phyloP scores from a whole-genome alignment of 305 asterid species.

The Solanum hybrid region DNA sequence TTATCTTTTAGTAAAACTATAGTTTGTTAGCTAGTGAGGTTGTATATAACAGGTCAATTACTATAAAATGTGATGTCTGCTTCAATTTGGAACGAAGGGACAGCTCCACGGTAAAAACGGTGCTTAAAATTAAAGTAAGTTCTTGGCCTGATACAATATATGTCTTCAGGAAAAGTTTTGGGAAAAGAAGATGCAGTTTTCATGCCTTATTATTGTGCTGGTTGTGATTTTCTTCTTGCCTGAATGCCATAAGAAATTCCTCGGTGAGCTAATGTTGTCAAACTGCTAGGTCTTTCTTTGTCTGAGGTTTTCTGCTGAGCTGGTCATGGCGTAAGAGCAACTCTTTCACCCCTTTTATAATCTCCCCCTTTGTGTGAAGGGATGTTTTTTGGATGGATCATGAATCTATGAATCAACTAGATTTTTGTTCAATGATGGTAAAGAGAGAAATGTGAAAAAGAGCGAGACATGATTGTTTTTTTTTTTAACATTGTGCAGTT shows the following conservation, averaged over 20 bases:
- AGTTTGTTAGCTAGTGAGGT: neutral
- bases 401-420: neutral
- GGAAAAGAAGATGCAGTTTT: neutral
- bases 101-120: neutral
- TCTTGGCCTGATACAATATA: neutral
- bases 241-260: neutral
- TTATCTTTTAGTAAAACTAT: neutral
- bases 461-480: neutral
- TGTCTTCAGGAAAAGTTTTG: neutral
- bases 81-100: neutral
- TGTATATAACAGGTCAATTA: neutral
- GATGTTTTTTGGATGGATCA: neutral
- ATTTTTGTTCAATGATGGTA: neutral
- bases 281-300: neutral
- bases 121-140: neutral
- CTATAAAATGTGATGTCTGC: neutral
- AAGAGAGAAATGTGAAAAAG: neutral
- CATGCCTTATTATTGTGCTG: neutral
- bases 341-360: neutral
- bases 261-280: neutral
- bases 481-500: neutral
- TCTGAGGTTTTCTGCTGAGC: neutral
- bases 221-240: neutral
- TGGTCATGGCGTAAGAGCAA: neutral
- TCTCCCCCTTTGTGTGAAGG: neutral